These are phyloP conservation scores for Aspergillus alliaceus DNA, from an alignment of 2,329 filamentous ascomycete species.

Conservation along the genomic window DNA sequence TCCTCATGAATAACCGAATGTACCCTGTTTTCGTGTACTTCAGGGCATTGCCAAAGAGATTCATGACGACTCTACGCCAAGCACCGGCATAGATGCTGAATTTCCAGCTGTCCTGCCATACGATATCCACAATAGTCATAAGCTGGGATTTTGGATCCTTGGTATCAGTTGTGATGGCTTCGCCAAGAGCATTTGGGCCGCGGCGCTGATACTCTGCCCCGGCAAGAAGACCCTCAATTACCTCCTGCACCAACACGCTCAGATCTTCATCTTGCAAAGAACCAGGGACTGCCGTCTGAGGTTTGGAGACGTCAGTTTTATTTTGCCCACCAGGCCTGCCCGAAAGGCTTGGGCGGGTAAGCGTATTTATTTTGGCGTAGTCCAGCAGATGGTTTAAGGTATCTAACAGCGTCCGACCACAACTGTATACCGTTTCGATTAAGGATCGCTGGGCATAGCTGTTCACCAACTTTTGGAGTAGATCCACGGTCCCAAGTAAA, in stretches of 20 bases:
- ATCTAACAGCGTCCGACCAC: constrained; percentile 41
- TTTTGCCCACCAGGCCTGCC: neutral
- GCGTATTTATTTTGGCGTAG: constrained; percentile 22
- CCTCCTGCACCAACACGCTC: constrained; percentile 1
- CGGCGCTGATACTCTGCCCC: constrained; percentile 5
- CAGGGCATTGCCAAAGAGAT: constrained; percentile 11
- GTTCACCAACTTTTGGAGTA: constrained; percentile 23
- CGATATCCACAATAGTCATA: constrained; percentile 6
- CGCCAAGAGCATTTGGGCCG: neutral
- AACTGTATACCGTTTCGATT: constrained; percentile 34
- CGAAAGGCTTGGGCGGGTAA: neutral
- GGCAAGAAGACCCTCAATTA: constrained; percentile 1
- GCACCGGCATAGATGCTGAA: constrained; percentile 7
- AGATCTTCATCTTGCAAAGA: neutral
- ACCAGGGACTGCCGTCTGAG: neutral
- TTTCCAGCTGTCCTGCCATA: constrained; percentile 3
- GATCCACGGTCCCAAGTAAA: constrained; percentile 26
- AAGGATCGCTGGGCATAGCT: constrained; percentile 23
- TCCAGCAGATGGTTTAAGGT: constrained; percentile 37
- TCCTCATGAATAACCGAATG: constrained; percentile 18
- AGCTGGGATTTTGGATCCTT: neutral
- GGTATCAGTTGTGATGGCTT: neutral
- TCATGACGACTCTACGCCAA: constrained; percentile 12
- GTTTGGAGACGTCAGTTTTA: neutral
- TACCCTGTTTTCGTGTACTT: constrained; percentile 11